Evolutionary conservation across 1,284 basidiomycete genomes (phyloP).

Genomic region (Sporisorium scitamineum): DNA sequence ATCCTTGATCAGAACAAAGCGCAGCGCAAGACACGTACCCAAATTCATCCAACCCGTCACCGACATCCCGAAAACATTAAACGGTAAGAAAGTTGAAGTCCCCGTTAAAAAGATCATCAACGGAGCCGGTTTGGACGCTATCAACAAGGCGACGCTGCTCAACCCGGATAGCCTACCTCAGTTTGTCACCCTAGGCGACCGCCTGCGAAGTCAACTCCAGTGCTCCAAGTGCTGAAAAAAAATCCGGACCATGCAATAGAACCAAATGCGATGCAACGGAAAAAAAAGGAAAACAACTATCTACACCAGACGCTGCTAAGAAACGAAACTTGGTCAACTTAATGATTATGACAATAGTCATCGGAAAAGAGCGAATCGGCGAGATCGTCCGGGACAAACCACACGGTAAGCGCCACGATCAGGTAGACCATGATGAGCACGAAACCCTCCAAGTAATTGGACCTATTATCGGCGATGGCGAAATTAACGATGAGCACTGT

Average conservation of each 20-base stretch:
- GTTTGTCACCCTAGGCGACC: slow-evolving; percentile 75
- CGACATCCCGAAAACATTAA: slow-evolving; percentile 84
- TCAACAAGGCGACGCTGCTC: slow-evolving; percentile 81
- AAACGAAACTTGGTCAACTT: neutral
- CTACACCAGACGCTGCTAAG: slow-evolving; percentile 5
- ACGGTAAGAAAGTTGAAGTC: slow-evolving; percentile 86
- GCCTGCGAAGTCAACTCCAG: slow-evolving; percentile 71
- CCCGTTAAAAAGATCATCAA: slow-evolving; percentile 86
- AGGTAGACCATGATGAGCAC: slow-evolving; percentile 60
- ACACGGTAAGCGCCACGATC: slow-evolving; percentile 53
- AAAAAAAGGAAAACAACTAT: too few relatives aligned
- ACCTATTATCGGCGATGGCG: slow-evolving; percentile 56
- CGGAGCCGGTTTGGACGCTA: slow-evolving; percentile 77
- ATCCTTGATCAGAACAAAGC: slow-evolving; percentile 75
- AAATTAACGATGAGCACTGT: slow-evolving; percentile 59
- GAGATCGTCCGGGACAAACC: slow-evolving; percentile 51
- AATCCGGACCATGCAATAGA: neutral
- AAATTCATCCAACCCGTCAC: slow-evolving; percentile 77
- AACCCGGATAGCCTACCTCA: slow-evolving; percentile 81
- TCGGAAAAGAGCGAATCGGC: slow-evolving; percentile 45
- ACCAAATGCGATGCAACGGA: neutral
- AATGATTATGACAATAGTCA: slow-evolving; percentile 23
- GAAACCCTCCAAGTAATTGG: slow-evolving; percentile 61
- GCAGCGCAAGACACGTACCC: slow-evolving; percentile 72
- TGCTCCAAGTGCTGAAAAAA: too few relatives aligned